Evolutionary conservation across 768 basidiomycete genomes (phyloP).

Genomic region (Mycena capillaripes): DNA sequence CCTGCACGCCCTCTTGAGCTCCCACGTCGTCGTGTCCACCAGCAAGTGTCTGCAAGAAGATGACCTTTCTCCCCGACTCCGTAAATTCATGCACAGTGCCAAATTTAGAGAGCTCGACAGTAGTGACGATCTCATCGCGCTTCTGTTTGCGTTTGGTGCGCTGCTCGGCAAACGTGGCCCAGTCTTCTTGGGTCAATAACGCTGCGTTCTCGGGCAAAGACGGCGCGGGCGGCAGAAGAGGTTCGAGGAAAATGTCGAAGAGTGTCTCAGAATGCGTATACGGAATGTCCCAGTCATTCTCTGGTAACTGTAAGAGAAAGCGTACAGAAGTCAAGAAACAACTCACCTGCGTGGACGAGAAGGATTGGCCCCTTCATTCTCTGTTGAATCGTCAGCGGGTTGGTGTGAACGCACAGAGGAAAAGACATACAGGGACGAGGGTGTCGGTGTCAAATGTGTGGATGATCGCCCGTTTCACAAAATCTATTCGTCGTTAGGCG

Average conservation of each 20-base stretch:
- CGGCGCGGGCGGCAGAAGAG: conserved; percentile 65
- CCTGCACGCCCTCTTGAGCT: conserved; percentile 80
- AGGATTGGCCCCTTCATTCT: conserved; percentile 77
- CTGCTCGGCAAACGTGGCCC: conserved; percentile 57
- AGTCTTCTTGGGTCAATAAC: conserved; percentile 55
- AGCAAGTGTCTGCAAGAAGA: conserved; percentile 70
- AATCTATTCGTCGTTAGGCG: conserved; percentile 50
- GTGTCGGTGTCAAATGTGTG: conserved; percentile 76
- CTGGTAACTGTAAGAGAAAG: conserved; percentile 28
- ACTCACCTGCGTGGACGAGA: conserved; percentile 75
- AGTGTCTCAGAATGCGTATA: conserved; percentile 76
- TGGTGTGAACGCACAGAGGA: not conserved
- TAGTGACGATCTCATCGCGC: conserved; percentile 61
- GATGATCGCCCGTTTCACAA: conserved; percentile 66
- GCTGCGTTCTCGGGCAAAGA: conserved; percentile 51
- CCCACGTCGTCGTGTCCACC: conserved; percentile 77
- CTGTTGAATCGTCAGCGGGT: conserved; percentile 50
- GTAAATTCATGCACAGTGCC: conserved; percentile 69
- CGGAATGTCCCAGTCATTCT: conserved; percentile 82
- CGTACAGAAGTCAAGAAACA: not conserved
- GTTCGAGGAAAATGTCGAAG: conserved; percentile 77
- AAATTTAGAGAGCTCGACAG: conserved; percentile 60
- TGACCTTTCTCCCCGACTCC: conserved; percentile 60
- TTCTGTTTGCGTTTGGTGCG: conserved; percentile 54
- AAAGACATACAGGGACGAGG: conserved; percentile 66